These are phyloP conservation scores for Macrolepiota fuliginosa DNA, from an alignment of 768 basidiomycete species.

Conservation along the genomic window DNA sequence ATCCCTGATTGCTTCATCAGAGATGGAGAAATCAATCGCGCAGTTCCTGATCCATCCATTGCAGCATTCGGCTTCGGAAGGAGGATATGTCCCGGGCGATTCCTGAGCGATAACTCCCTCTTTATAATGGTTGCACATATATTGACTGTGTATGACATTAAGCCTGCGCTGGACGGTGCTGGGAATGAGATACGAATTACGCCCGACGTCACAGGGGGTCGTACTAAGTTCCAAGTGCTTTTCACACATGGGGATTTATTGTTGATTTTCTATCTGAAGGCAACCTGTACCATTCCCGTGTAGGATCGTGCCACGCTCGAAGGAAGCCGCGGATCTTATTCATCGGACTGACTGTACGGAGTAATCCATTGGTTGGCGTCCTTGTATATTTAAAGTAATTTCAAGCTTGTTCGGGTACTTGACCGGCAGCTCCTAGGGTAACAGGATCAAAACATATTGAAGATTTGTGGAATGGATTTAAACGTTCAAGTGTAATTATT, in stretches of 20 bases:
- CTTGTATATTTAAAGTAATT: no score
- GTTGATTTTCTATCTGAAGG: not conserved
- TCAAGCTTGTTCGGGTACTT: no score
- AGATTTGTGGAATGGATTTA: no score
- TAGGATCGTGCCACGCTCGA: not conserved
- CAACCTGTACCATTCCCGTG: not conserved
- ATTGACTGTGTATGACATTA: conserved; percentile 17
- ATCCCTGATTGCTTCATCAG: conserved; percentile 17
- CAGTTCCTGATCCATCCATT: conserved; percentile 1
- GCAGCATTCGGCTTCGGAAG: conserved; percentile 9
- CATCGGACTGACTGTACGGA: no score
- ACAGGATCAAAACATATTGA: no score
- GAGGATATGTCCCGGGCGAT: conserved; percentile 20
- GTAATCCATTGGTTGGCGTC: no score
- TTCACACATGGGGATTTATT: not conserved
- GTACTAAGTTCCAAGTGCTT: not conserved
- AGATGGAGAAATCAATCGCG: conserved; percentile 2
- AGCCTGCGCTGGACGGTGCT: conserved; percentile 17
- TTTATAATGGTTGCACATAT: conserved; percentile 16
- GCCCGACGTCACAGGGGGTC: conserved; percentile 6
- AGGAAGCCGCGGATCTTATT: not conserved
- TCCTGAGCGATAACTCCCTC: conserved; percentile 15
- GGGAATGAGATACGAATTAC: conserved; percentile 16
- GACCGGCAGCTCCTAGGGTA: no score
- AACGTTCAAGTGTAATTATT: no score